These are phyloP conservation scores for Rubroshorea leprosula DNA, from an alignment of 345 rosid species.

Conservation along the genomic window DNA sequence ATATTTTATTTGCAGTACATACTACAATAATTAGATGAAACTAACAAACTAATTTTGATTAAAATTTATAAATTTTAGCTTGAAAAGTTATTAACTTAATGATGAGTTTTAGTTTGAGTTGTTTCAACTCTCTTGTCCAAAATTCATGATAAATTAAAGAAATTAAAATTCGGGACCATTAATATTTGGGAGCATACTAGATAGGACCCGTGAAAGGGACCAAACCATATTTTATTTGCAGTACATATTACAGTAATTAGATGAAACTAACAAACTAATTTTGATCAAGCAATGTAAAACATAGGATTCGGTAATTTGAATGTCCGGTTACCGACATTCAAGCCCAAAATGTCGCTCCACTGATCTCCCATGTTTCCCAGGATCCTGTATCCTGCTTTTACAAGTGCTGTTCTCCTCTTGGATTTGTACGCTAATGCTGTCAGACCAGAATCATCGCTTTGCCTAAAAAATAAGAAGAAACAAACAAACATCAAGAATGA, in stretches of 20 bases:
- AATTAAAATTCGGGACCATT: too few relatives aligned
- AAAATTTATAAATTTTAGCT: too few relatives aligned
- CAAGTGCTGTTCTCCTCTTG: slow-evolving; percentile 24
- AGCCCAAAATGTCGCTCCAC: slow-evolving; percentile 39
- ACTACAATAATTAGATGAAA: not conserved
- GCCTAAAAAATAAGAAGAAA: not conserved
- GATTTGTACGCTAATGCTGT: slow-evolving; percentile 32
- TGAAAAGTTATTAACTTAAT: too few relatives aligned
- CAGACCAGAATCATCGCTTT: slow-evolving; percentile 9
- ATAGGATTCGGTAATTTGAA: slow-evolving; percentile 51
- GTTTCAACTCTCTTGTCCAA: too few relatives aligned
- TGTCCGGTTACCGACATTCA: slow-evolving; percentile 22
- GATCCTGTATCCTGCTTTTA: slow-evolving; percentile 31
- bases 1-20: not conserved
- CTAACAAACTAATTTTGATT: not conserved
- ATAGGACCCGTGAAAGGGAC: not conserved
- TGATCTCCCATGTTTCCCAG: slow-evolving; percentile 45
- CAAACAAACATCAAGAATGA: not conserved
- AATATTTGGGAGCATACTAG: too few relatives aligned
- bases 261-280: not conserved
- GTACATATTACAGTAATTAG: not conserved
- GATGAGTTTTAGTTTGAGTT: too few relatives aligned
- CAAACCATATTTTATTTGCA: not conserved
- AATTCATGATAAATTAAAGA: too few relatives aligned
- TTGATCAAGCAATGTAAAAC: slow-evolving; percentile 21